Evolutionary conservation across 192 early-diverging fungal species (phyloP), one percentile per base, ranked within the genome.

Genomic region (Mycoemilia scoparia): DNA sequence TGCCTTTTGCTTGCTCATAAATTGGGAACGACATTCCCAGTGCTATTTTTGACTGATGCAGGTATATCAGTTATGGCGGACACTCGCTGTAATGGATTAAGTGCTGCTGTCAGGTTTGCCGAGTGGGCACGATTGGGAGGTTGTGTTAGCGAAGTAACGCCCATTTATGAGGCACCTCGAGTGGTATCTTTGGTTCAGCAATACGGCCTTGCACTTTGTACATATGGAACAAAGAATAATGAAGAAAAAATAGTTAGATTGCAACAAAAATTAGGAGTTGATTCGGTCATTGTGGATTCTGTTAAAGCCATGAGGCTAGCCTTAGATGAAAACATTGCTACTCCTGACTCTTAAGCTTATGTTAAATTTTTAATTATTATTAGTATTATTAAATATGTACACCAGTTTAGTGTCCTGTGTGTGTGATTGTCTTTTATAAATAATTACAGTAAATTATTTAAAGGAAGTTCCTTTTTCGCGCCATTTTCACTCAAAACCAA

Each of bases 41-140:
- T 91, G n/a, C 82, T 91, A 49, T 82, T 90, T 57, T 63, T 96
- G 38, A 87, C 87, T 0, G 81, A 86, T 35, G 84, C 71, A 19
- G 86, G 86, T 17, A 73, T 70, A 16, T 48, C 65, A 2, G 59
- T 49, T 5, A 74, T 82, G 57, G 76, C 71, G 2, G 88, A 96
- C 43, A 57, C 57, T 26, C 69, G 91, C 8, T 78, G 73, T 43
- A 86, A 87, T 47, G 78, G 77, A 13, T 56, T 92, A 14, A 70
- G 75, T 19, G 67, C 66, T 1, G 87, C 91, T 0, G 72, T 86
- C 24, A 53, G 70, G 10, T 76, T 91, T 45, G 83, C 82, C 35
- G 70, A 72, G 15, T 65, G 66, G 25, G 65, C 74, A 0, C 68
- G 72, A 13, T 55, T 89, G 5, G 49, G 77, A 14, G 91, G 91